Evolutionary conservation across 306 rosid genomes (phyloP).

Genomic region (Gastrolobium villosum): DNA sequence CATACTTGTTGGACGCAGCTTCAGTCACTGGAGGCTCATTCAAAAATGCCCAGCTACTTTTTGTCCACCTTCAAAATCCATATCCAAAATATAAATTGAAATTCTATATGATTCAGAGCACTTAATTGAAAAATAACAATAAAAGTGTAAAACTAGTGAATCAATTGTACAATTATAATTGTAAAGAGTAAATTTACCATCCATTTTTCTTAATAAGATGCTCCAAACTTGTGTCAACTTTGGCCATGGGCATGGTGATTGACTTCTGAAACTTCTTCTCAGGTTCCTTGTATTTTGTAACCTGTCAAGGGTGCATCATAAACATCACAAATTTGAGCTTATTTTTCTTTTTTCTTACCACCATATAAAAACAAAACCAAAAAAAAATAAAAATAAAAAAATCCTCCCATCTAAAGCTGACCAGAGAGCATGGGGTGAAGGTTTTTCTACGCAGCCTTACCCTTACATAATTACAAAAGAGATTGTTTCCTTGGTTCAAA

Average conservation of each 20-base stretch:
- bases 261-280: conserved; percentile 53
- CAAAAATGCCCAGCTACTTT: conserved; percentile 91
- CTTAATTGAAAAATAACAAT: neutral
- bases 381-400: too few relatives aligned
- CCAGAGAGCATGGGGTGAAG: too few relatives aligned
- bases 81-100: neutral
- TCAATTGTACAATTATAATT: neutral
- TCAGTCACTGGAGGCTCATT: conserved; percentile 77
- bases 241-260: conserved; percentile 44
- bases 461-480: too few relatives aligned
- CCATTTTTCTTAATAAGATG: conserved; percentile 58
- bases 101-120: neutral
- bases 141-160: neutral
- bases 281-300: conserved; percentile 15
- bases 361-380: neutral
- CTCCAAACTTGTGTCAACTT: conserved; percentile 54
- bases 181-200: conserved; percentile 56
- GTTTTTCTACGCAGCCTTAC: too few relatives aligned
- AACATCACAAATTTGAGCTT: neutral
- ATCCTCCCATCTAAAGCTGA: too few relatives aligned
- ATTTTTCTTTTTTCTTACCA: neutral
- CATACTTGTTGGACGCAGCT: conserved; percentile 60
- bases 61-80: conserved; percentile 77
- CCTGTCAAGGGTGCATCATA: conserved; percentile 12
- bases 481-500: too few relatives aligned